Evolutionary conservation across 306 rosid genomes (phyloP).

Genomic region (Cucumis sativus): Cucumber_9930_V3 NC_026658.2:1909501-1910000

Average conservation of each 20-base stretch:
- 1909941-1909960: not conserved
- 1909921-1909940: not conserved
- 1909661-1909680: not conserved
- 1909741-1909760: not conserved
- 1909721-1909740: not conserved
- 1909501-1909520: not conserved
- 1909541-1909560: not conserved
- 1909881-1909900: not conserved
- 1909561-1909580: not conserved
- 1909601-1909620: not conserved
- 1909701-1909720: not conserved
- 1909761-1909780: not conserved
- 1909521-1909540: not conserved
- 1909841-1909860: not conserved
- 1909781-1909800: not conserved
- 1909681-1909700: not conserved
- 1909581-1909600: not conserved
- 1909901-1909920: not conserved
- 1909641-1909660: not conserved
- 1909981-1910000: conserved; percentile 7
- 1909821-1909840: not conserved
- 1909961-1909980: conserved; percentile 7
- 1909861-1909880: not conserved
- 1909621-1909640: not conserved
- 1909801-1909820: not conserved